phyloP scores from a whole-genome alignment of 202 grass and related monocot species.

The Carex arenaria region DNA sequence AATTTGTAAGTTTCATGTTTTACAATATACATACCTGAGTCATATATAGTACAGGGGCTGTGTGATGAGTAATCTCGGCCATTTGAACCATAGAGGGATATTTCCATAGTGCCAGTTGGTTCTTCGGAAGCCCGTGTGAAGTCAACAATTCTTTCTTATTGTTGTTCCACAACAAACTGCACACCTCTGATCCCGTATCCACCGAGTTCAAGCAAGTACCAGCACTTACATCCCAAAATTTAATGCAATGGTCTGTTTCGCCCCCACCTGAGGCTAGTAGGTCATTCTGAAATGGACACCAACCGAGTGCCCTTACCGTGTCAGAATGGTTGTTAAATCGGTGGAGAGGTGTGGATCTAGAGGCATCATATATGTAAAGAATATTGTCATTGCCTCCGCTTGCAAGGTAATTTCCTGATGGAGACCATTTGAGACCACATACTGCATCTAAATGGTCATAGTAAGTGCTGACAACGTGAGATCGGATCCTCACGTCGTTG shows the following conservation, averaged over 20 bases:
- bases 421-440: slow-evolving; percentile 27
- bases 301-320: slow-evolving; percentile 40
- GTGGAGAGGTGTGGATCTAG: slow-evolving; percentile 23
- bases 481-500: not conserved
- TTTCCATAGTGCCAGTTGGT: not conserved
- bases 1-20: not conserved
- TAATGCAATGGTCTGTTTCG: slow-evolving; percentile 28
- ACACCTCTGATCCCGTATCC: not conserved
- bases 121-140: not conserved
- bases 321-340: slow-evolving; percentile 37
- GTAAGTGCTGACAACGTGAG: not conserved
- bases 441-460: not conserved
- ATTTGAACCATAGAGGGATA: slow-evolving; percentile 1
- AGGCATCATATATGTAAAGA: slow-evolving; percentile 12
- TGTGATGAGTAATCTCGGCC: not conserved
- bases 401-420: not conserved
- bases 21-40: not conserved
- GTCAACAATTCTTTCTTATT: not conserved
- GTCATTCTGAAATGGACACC: slow-evolving; percentile 46
- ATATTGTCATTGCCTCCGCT: slow-evolving; percentile 23
- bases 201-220: not conserved
- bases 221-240: slow-evolving; percentile 38
- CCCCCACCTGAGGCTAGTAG: slow-evolving; percentile 47
- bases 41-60: not conserved
- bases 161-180: not conserved